Percentiles rank a stretch among this genome's conserved stretches.
These are phyloP conservation scores for Tarenaya hassleriana DNA, from an alignment of 345 rosid species.

Conservation along the genomic window DNA sequence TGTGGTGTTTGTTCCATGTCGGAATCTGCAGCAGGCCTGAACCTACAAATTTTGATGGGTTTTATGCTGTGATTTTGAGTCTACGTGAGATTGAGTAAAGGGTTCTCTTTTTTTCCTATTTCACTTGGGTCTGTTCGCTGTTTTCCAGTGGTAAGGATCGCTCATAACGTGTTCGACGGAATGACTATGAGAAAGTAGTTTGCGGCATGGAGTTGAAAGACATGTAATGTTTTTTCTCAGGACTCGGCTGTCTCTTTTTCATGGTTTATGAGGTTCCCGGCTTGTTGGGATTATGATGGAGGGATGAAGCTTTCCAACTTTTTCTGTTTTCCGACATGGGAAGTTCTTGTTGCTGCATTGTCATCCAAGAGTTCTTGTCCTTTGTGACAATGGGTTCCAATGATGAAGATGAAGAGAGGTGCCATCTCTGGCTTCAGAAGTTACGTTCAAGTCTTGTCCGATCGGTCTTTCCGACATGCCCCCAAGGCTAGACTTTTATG, in stretches of 20 bases:
- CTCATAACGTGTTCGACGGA: background rate
- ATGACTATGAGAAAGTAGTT: background rate
- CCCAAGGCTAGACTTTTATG: constrained; percentile 22
- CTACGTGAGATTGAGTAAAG: too few species aligned
- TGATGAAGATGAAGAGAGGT: constrained; percentile 46
- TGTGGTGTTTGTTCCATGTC: too few species aligned
- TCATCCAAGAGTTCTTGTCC: constrained; percentile 12
- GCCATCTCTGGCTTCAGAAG: constrained; percentile 29
- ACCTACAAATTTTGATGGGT: too few species aligned
- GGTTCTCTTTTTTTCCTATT: too few species aligned
- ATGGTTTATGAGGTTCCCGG: too few species aligned
- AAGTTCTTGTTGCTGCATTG: too few species aligned
- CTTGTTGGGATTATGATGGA: constrained; percentile 28
- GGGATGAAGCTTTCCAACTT: constrained; percentile 30
- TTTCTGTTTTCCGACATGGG: constrained; percentile 23
- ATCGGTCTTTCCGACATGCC: constrained; percentile 17
- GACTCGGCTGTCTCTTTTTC: background rate
- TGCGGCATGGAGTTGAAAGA: too few species aligned
- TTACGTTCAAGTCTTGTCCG: constrained; percentile 27
- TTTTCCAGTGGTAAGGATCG: background rate
- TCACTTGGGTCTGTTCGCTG: too few species aligned
- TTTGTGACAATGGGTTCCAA: constrained; percentile 38
- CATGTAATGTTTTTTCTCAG: background rate
- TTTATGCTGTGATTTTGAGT: too few species aligned
- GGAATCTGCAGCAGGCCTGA: too few species aligned